A percentile compares a stretch with the other conserved stretches of the same genome.
Conservation (phyloP, 2,329 filamentous ascomycete genomes). For the Penicillium sp. region DNA sequence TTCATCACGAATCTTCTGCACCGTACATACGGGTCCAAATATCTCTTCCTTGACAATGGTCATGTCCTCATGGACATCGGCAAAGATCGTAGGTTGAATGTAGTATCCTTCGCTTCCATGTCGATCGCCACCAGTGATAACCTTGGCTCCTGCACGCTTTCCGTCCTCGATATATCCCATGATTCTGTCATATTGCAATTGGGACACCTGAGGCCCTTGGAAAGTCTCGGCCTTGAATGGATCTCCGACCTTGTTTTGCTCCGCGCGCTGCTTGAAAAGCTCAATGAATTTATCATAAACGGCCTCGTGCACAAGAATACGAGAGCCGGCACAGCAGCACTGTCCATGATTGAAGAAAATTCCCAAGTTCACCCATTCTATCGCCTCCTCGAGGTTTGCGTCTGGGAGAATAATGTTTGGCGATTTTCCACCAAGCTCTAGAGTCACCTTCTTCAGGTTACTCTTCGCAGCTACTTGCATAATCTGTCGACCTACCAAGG, state of each 20-base stretch:
- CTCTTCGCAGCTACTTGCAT: not conserved
- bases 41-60: constrained; percentile 76
- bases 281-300: constrained; percentile 1
- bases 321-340: not conserved
- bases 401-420: not conserved
- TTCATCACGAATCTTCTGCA: constrained; percentile 72
- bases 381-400: not conserved
- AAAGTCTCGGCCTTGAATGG: constrained; percentile 76
- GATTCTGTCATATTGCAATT: constrained; percentile 82
- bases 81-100: constrained; percentile 84
- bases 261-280: not conserved
- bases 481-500: not conserved
- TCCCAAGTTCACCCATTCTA: not conserved
- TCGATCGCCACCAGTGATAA: constrained; percentile 63
- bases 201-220: constrained; percentile 82
- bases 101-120: constrained; percentile 75
- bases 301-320: not conserved
- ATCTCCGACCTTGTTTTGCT: constrained; percentile 17
- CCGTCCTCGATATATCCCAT: constrained; percentile 72
- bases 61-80: constrained; percentile 68
- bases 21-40: constrained; percentile 75
- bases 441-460: not conserved
- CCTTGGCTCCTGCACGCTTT: constrained; percentile 62
- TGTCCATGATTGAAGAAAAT: constrained; percentile 1
- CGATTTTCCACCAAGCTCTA: constrained; percentile 4